A percentile compares a stretch with the other conserved stretches of the same genome.
phyloP scores from a whole-genome alignment of 257 asterid species.

The Solanum lycopersicoides region DNA sequence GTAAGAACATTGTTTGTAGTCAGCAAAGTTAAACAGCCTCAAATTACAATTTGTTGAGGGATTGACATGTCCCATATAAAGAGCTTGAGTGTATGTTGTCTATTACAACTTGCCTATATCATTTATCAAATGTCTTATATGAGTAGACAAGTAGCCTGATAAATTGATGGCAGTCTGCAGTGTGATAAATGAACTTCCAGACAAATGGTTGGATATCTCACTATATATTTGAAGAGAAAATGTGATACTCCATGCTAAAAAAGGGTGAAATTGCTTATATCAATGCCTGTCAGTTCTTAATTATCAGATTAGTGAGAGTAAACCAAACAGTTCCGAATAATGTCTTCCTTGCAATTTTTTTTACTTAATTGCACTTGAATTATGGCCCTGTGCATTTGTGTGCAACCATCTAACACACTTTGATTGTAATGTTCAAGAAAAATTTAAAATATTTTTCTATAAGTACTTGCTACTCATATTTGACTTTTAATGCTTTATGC shows the following conservation, averaged over 20 bases:
- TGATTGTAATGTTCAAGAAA: background rate
- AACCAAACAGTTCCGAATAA: background rate
- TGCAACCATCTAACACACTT: background rate
- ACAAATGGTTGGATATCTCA: background rate
- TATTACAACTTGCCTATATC: background rate
- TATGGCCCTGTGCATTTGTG: background rate
- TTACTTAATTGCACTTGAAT: background rate
- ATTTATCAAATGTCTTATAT: background rate
- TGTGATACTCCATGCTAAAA: background rate
- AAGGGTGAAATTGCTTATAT: background rate
- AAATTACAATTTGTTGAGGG: background rate
- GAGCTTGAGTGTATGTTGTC: background rate
- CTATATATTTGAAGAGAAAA: background rate
- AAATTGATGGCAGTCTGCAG: background rate
- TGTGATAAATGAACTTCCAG: background rate
- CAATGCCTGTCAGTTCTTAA: background rate
- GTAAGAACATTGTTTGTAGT: background rate
- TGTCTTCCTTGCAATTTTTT: background rate
- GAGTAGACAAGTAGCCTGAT: background rate
- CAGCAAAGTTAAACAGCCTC: background rate
- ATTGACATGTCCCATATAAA: background rate
- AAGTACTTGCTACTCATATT: background rate
- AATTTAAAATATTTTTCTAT: background rate
- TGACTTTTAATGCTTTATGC: slow-evolving; percentile 30
- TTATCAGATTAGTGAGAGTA: background rate